These are phyloP conservation scores for Plantago rigida DNA, from an alignment of 305 asterid species.

Conservation along the genomic window DNA sequence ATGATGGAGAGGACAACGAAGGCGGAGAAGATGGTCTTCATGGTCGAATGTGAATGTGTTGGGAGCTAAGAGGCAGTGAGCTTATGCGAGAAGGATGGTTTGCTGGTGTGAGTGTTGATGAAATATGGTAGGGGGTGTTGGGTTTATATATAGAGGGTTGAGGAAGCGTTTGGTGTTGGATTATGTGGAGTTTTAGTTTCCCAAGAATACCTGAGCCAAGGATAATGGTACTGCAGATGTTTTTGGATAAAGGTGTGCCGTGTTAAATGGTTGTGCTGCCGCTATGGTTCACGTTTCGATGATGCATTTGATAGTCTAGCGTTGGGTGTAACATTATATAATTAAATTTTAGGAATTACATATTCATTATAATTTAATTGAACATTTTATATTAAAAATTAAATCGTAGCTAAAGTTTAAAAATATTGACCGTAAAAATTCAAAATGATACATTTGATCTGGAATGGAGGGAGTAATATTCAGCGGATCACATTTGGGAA, in stretches of 20 bases:
- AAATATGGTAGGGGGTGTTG: constrained; percentile 4
- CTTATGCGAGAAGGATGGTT: constrained; percentile 9
- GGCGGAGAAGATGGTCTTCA: constrained; percentile 39
- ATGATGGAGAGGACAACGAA: constrained; percentile 35
- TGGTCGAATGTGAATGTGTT: constrained; percentile 6
- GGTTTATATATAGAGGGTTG: constrained; percentile 26
- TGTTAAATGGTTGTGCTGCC: background rate
- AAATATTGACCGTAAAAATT: no score
- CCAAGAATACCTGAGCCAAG: constrained; percentile 20
- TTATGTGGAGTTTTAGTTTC: constrained; percentile 32
- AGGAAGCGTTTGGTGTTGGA: constrained; percentile 3
- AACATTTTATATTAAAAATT: no score
- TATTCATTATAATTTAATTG: no score
- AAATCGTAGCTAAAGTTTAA: no score
- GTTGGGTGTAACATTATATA: no score
- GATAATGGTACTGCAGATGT: constrained; percentile 24
- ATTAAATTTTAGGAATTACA: no score
- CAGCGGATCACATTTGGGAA: no score
- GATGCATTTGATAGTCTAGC: no score
- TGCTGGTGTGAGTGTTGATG: constrained; percentile 12
- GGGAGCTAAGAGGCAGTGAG: background rate
- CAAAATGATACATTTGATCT: no score
- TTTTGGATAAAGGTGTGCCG: constrained; percentile 25
- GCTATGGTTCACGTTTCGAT: no score
- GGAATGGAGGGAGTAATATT: no score